These are phyloP conservation scores for Apiospora saccharicola DNA, from an alignment of 2,329 filamentous ascomycete genomes.

Conservation along the genomic window DNA sequence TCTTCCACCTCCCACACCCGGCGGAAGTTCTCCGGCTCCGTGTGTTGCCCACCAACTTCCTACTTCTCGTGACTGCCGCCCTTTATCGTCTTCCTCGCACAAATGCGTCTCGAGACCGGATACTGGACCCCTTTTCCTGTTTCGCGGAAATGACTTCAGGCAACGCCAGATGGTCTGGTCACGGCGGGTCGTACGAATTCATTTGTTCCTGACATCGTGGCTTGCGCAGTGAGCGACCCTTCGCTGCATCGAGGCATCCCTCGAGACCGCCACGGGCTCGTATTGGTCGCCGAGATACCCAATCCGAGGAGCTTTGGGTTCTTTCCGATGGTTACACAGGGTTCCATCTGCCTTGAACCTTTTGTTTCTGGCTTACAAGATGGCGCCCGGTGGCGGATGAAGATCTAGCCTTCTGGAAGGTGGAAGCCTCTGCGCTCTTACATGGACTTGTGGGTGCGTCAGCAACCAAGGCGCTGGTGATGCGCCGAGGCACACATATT, in stretches of 20 bases:
- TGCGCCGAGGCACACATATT: background rate
- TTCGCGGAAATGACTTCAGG: background rate
- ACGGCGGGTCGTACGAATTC: background rate
- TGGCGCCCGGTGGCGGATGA: background rate
- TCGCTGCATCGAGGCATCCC: background rate
- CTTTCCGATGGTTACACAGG: background rate
- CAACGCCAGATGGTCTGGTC: background rate
- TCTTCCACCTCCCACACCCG: background rate
- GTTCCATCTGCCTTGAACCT: background rate
- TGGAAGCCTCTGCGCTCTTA: background rate
- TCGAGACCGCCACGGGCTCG: background rate
- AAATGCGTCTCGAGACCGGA: background rate
- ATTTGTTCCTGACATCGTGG: slow-evolving; percentile 18
- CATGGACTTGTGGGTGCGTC: background rate
- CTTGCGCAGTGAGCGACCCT: background rate
- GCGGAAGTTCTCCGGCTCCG: background rate
- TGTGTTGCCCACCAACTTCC: background rate
- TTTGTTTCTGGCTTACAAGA: background rate
- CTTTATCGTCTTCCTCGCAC: background rate
- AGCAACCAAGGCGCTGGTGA: background rate
- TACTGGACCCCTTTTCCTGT: background rate
- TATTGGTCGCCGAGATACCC: background rate
- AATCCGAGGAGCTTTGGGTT: background rate
- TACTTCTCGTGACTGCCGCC: background rate
- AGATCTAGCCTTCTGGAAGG: background rate